A percentile compares a stretch with the other conserved stretches of the same genome.
Conservation (phyloP, 2,329 filamentous ascomycete species). For the Pseudogymnoascus sp. region DNA sequence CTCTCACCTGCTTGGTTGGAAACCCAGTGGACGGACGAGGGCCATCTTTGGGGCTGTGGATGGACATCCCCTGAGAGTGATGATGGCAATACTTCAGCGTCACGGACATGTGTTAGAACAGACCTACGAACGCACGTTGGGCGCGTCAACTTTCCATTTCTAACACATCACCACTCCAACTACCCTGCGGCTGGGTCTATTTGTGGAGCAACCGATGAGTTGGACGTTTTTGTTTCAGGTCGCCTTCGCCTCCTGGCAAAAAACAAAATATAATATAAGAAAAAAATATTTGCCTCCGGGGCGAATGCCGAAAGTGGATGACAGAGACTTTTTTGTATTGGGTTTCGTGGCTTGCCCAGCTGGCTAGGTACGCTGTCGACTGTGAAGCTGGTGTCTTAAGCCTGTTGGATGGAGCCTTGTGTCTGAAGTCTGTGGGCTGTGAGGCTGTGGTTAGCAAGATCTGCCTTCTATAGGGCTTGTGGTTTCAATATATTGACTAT, state of each 20-base stretch:
- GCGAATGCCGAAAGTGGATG: background rate
- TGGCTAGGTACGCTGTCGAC: background rate
- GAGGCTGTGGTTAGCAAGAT: slow-evolving; percentile 5
- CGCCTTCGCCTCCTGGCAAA: background rate
- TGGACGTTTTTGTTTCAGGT: slow-evolving; percentile 9
- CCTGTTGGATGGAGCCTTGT: background rate
- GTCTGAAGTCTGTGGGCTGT: background rate
- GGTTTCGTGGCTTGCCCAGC: background rate
- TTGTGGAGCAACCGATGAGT: slow-evolving; percentile 7
- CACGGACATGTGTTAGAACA: background rate
- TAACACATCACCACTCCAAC: background rate
- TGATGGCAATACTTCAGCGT: background rate
- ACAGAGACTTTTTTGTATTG: background rate
- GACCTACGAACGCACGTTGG: background rate
- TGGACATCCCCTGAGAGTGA: background rate
- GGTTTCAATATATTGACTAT: background rate
- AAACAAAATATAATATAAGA: slow-evolving; percentile 6
- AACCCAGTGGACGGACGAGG: background rate
- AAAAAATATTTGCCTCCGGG: background rate
- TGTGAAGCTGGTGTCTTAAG: background rate
- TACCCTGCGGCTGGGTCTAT: background rate
- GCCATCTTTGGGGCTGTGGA: background rate
- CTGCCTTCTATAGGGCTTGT: background rate
- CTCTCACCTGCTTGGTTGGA: background rate
- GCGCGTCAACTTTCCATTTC: background rate